These are phyloP conservation scores for Solanum chaucha DNA, from an alignment of 257 asterid genomes.

Conservation along the genomic window DNA sequence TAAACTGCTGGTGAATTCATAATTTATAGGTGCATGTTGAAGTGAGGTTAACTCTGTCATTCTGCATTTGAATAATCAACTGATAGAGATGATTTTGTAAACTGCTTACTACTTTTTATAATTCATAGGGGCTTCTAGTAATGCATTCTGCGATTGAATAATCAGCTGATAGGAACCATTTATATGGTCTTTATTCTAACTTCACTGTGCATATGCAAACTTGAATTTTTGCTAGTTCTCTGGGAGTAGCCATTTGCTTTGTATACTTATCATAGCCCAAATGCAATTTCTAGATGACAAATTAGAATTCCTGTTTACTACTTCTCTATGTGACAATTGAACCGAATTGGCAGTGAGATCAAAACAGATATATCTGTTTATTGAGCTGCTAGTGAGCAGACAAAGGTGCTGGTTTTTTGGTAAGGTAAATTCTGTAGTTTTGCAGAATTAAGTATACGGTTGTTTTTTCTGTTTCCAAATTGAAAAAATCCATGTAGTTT, in stretches of 20 bases:
- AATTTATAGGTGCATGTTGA: not conserved
- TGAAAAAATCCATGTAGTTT: not conserved
- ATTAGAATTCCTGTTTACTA: not conserved
- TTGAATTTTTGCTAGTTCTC: not conserved
- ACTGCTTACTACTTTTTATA: not conserved
- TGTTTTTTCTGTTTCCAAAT: not conserved
- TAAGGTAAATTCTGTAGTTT: not conserved
- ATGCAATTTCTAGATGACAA: not conserved
- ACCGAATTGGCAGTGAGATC: not conserved
- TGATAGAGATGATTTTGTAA: not conserved
- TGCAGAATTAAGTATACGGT: not conserved
- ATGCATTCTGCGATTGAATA: not conserved
- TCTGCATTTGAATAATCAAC: not conserved
- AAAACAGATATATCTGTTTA: not conserved
- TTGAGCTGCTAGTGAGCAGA: not conserved
- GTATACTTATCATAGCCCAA: not conserved
- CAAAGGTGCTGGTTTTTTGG: not conserved
- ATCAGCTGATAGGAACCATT: not conserved
- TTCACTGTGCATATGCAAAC: not conserved
- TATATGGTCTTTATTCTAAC: not conserved
- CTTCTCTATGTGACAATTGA: not conserved
- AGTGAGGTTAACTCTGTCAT: not conserved
- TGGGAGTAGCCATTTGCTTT: not conserved
- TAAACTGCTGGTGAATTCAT: not conserved
- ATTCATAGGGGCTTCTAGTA: not conserved